Evolutionary conservation across 2,329 filamentous ascomycete species (phyloP), one percentile per base, ranked within the genome.

Genomic region (Sclerotinia glacialis): DNA sequence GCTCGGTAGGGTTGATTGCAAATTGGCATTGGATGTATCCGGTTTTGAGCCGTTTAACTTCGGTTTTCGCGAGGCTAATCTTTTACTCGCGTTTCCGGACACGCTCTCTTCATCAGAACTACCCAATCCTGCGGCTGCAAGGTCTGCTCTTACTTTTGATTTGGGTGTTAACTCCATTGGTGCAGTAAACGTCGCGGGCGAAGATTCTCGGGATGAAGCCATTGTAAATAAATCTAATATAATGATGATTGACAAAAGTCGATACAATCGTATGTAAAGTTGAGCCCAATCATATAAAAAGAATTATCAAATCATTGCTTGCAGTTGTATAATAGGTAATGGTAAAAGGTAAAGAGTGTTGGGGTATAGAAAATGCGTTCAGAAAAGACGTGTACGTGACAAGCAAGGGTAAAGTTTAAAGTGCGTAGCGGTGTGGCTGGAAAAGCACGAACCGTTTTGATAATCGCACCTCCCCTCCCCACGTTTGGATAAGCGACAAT

Each of bases 91-190:
- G 44, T 71, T 69, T 44, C 69, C 69, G 34, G 64, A 60, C 23
- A 68, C 61, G 54, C 65, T 71, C 37, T 75, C 77, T 23, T 74
- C 70, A 42, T 77, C 83, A 14, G 83, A 83, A 68, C 81, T 82
- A 67, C 83, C 81, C 14, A 86, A 76, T 0, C 78, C 77, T 40
- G 81, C 85, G 28, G 79, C 77, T 37, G 81, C 85, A 34, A 87
- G 74, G 62, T 86, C 76, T 26, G 84, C 83, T 70, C 78, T 80
- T 60, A 87, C 79, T 71, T 86, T 88, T 26, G 85, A 82, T 50
- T 78, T 79, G 7, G 85, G 85, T 14, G 85, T 82, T 63, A 84
- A 74, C 71, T 74, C 71, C 49, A 65, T 60, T 56, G 73, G 74
- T 60, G 83, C 79, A 53, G 80, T 77, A 55, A 81, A 78, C 50